Evolutionary conservation across 768 basidiomycete species (phyloP).

Genomic region (Phanerodontia chrysosporium): DNA sequence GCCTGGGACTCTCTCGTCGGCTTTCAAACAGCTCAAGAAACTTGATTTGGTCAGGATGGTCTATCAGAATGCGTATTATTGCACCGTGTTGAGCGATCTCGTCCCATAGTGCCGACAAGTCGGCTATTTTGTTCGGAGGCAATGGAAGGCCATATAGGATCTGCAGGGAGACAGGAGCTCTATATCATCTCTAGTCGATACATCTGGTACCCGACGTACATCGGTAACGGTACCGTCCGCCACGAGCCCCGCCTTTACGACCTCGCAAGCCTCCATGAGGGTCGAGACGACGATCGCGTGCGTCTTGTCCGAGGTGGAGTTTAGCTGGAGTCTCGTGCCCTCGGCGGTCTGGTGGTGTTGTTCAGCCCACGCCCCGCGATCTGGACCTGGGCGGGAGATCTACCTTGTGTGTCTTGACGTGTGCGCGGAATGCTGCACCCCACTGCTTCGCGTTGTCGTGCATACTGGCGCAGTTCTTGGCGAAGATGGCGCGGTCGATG

Average conservation of each 20-base stretch:
- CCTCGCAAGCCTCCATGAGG: constrained; percentile 75
- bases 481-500: constrained; percentile 70
- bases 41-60: constrained; percentile 68
- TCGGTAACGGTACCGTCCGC: constrained; percentile 73
- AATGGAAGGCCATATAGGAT: constrained; percentile 80
- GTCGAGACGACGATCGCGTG: constrained; percentile 77
- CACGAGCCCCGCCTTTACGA: constrained; percentile 63
- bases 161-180: constrained; percentile 34
- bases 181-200: background rate
- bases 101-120: constrained; percentile 57
- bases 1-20: constrained; percentile 32
- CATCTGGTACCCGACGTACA: constrained; percentile 39
- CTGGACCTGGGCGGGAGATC: background rate
- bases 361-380: background rate
- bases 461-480: constrained; percentile 71
- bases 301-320: constrained; percentile 47
- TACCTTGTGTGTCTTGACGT: constrained; percentile 85
- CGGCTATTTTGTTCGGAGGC: constrained; percentile 63
- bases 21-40: constrained; percentile 60
- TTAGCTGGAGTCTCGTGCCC: constrained; percentile 66
- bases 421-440: constrained; percentile 73
- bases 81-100: constrained; percentile 53
- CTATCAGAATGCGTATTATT: constrained; percentile 63
- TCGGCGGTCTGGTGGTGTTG: constrained; percentile 50
- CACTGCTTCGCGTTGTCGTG: constrained; percentile 59